Percentiles rank a stretch among this genome's conserved stretches.
Evolutionary conservation across 1,139 yeast species (phyloP).

Genomic region (Pichia cactophila): DNA sequence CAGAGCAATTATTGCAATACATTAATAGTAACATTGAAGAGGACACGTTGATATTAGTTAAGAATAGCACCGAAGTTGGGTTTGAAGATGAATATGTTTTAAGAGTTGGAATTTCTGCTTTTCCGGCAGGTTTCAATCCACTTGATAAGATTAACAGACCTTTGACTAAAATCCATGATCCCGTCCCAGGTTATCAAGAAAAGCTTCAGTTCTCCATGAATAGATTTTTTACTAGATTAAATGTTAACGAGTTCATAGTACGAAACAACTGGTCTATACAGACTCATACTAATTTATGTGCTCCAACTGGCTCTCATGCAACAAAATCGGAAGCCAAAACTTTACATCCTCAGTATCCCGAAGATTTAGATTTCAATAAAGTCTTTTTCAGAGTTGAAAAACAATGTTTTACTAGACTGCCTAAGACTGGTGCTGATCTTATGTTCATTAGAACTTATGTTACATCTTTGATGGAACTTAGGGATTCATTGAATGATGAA

Average conservation of each 20-base stretch:
- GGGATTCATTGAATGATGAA: constrained; percentile 36
- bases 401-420: constrained; percentile 53
- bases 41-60: constrained; percentile 53
- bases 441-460: constrained; percentile 61
- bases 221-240: constrained; percentile 44
- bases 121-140: constrained; percentile 75
- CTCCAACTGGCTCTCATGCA: constrained; percentile 34
- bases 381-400: constrained; percentile 57
- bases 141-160: constrained; percentile 46
- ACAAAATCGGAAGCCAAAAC: constrained; percentile 17
- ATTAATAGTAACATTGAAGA: constrained; percentile 53
- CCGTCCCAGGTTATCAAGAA: constrained; percentile 53
- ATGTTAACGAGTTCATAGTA: constrained; percentile 47
- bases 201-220: constrained; percentile 57
- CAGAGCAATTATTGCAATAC: constrained; percentile 34
- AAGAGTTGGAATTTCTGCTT: constrained; percentile 58
- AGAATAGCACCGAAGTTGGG: constrained; percentile 39
- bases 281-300: constrained; percentile 42
- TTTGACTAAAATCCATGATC: constrained; percentile 47
- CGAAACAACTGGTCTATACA: constrained; percentile 60
- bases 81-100: constrained; percentile 45
- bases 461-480: constrained; percentile 50
- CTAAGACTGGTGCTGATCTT: constrained; percentile 44
- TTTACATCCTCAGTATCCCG: constrained; percentile 32
- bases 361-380: constrained; percentile 45